Percentiles rank a stretch among this genome's conserved stretches.
phyloP scores from a whole-genome alignment of 352 stramenopile species.

The Globisporangium sylvaticum region DNA sequence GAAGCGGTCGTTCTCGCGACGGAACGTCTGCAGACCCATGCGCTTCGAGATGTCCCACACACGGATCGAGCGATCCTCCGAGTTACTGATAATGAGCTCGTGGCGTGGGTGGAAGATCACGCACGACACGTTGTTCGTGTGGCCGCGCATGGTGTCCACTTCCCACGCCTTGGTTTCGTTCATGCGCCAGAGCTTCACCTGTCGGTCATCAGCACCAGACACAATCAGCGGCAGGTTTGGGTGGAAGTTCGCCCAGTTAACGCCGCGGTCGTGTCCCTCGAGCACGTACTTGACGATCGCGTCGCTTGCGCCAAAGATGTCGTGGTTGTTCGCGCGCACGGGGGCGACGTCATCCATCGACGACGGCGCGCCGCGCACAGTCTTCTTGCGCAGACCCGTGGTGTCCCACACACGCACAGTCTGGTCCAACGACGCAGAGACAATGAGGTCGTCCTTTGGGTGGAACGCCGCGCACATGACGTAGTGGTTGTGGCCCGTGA shows the following conservation, averaged over 20 bases:
- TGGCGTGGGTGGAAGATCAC: slow-evolving; percentile 99
- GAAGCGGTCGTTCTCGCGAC: slow-evolving; percentile 98
- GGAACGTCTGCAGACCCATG: slow-evolving; percentile 98
- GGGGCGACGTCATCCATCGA: slow-evolving; percentile 70
- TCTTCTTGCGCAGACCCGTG: slow-evolving; percentile 98
- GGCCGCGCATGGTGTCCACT: slow-evolving; percentile 99
- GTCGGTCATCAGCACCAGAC: slow-evolving; percentile 97
- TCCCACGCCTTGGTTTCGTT: slow-evolving; percentile 99
- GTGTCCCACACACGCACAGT: slow-evolving; percentile 99
- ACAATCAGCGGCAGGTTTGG: slow-evolving; percentile 97
- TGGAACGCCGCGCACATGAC: slow-evolving; percentile 99
- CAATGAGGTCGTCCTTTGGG: slow-evolving; percentile 99
- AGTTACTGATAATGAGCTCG: slow-evolving; percentile 99
- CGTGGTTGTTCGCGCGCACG: slow-evolving; percentile 72
- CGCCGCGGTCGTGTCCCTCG: slow-evolving; percentile 98
- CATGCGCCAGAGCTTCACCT: slow-evolving; percentile 99
- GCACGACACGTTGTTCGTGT: slow-evolving; percentile 99
- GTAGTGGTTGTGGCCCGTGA: slow-evolving; percentile 99
- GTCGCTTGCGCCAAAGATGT: slow-evolving; percentile 99
- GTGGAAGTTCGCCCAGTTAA: slow-evolving; percentile 99
- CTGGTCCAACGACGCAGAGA: slow-evolving; percentile 98
- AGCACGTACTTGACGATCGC: slow-evolving; percentile 99
- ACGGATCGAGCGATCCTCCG: slow-evolving; percentile 98
- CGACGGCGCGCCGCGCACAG: slow-evolving; percentile 88
- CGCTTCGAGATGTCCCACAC: slow-evolving; percentile 99